phyloP scores from a whole-genome alignment of 2,329 filamentous ascomycete genomes.

The Drechslera avenae region DNA sequence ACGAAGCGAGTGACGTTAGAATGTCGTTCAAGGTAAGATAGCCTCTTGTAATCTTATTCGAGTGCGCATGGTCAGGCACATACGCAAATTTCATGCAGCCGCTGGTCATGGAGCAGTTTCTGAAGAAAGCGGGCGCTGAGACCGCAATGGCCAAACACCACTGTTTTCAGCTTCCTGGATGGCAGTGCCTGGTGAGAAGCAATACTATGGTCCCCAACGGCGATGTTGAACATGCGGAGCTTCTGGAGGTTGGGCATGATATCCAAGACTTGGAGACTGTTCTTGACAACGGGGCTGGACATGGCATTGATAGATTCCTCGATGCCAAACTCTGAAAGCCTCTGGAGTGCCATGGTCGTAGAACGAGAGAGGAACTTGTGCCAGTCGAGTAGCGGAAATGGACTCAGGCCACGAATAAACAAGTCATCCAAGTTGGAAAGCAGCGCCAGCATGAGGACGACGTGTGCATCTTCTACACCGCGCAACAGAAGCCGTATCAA shows the following conservation, averaged over 20 bases:
- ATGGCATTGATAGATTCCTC: neutral
- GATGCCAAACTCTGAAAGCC: neutral
- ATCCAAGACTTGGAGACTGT: constrained; percentile 1
- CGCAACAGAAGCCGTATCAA: constrained; percentile 1
- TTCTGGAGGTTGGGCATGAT: neutral
- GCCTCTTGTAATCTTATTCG: neutral
- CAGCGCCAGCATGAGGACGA: constrained; percentile 1
- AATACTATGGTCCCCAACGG: neutral
- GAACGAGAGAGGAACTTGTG: constrained; percentile 6
- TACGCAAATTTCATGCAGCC: neutral
- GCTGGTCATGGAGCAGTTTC: neutral
- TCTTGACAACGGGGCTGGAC: neutral
- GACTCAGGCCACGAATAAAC: neutral
- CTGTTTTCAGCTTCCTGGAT: neutral
- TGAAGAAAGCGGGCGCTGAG: neutral
- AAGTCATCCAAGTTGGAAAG: neutral
- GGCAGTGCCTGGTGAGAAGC: neutral
- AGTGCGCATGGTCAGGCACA: neutral
- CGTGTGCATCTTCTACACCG: constrained; percentile 2
- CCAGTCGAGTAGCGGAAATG: constrained; percentile 5
- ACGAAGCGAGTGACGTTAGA: neutral
- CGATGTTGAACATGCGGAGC: neutral
- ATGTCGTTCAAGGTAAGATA: neutral
- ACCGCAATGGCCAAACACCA: neutral
- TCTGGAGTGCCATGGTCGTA: neutral